Conservation (phyloP, 495 filamentous ascomycete species). For the Tuber borchii region DNA sequence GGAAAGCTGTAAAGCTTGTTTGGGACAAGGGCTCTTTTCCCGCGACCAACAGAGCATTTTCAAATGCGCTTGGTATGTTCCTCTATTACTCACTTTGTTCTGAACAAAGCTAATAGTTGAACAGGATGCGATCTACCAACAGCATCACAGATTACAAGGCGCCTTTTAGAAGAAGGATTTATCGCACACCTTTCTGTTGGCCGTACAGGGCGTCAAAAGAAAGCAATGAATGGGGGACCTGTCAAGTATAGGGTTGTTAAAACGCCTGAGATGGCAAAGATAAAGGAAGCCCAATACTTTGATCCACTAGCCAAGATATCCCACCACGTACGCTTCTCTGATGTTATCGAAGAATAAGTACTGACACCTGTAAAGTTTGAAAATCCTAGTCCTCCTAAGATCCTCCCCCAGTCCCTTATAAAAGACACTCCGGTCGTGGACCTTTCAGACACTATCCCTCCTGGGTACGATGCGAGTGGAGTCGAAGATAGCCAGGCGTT, state of each 20-base stretch:
- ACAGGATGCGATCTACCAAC: constrained; percentile 36
- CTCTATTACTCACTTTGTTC: neutral
- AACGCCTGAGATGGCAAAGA: constrained; percentile 20
- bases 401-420: constrained; percentile 14
- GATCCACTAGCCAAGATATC: constrained; percentile 40
- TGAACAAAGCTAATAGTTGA: constrained; percentile 7
- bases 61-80: constrained; percentile 28
- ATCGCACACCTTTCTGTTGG: constrained; percentile 11
- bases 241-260: constrained; percentile 31
- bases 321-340: constrained; percentile 35
- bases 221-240: neutral
- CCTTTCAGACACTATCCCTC: neutral
- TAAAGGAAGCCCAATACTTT: constrained; percentile 38
- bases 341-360: neutral
- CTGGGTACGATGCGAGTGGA: neutral
- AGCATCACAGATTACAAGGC: constrained; percentile 30
- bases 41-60: constrained; percentile 29
- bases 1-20: constrained; percentile 31
- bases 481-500: constrained; percentile 11
- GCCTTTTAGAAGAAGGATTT: constrained; percentile 38
- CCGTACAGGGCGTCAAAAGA: constrained; percentile 22
- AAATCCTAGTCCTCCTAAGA: constrained; percentile 16
- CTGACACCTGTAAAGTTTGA: constrained; percentile 19
- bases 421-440: constrained; percentile 1
- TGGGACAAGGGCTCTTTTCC: constrained; percentile 32